Evolutionary conservation across 495 filamentous ascomycete species (phyloP).

Genomic region (Penicillium flavigenum): DNA sequence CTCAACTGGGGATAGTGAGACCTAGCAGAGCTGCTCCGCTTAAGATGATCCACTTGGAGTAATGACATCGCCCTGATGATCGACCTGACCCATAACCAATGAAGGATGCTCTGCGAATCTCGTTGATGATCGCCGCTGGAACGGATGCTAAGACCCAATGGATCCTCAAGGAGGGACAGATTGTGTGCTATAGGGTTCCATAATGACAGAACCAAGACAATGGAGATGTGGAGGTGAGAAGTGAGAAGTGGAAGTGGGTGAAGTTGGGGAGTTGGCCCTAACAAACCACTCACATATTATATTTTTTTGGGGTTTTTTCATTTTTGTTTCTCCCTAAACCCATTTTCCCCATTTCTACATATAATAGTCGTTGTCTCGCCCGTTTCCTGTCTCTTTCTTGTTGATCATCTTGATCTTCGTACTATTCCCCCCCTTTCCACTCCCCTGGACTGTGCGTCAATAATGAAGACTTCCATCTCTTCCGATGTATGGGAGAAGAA

Average conservation of each 20-base stretch:
- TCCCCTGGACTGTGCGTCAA: conserved; percentile 13
- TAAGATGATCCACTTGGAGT: conserved; percentile 22
- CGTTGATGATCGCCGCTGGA: conserved; percentile 26
- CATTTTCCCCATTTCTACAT: neutral
- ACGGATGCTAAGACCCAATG: conserved; percentile 6
- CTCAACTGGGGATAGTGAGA: conserved; percentile 21
- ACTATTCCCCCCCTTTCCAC: neutral
- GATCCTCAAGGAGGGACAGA: neutral
- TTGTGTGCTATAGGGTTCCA: neutral
- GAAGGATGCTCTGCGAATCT: conserved; percentile 16
- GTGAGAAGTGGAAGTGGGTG: neutral
- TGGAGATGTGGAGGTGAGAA: neutral
- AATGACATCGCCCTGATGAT: conserved; percentile 17
- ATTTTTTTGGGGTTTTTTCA: neutral
- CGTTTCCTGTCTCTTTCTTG: conserved; percentile 8
- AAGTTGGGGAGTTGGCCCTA: neutral
- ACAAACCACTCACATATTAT: neutral
- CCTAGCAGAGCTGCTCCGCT: conserved; percentile 11
- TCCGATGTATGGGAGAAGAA: conserved; percentile 53
- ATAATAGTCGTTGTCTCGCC: conserved; percentile 9
- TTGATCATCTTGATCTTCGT: conserved; percentile 8
- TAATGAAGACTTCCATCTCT: conserved; percentile 49
- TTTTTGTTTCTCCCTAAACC: neutral
- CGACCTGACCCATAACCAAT: conserved; percentile 21
- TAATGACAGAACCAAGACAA: neutral